phyloP scores from a whole-genome alignment of 208 protist genomes.

The Wallacemonas sp. region DNA sequence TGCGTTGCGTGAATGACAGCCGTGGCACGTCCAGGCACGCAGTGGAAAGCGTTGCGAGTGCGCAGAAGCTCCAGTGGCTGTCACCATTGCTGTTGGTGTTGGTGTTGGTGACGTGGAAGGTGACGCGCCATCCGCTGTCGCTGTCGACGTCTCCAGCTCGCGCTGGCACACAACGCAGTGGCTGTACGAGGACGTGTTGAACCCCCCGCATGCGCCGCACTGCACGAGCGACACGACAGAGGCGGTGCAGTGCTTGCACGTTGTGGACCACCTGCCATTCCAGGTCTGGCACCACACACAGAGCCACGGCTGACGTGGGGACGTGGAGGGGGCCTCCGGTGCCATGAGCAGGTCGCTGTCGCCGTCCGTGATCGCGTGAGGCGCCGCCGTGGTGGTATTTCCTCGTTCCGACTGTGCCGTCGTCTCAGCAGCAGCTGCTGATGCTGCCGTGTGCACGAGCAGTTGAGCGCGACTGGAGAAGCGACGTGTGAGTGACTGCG shows the following conservation, averaged over 20 bases:
- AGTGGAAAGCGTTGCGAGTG: slow-evolving; percentile 28
- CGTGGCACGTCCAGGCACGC: slow-evolving; percentile 67
- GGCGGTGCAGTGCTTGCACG: slow-evolving; percentile 53
- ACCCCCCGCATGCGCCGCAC: slow-evolving; percentile 49
- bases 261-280: slow-evolving; percentile 42
- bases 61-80: not conserved
- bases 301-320: slow-evolving; percentile 47
- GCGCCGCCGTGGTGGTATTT: no score
- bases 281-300: slow-evolving; percentile 59
- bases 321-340: not conserved
- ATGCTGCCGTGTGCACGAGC: no score
- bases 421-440: no score
- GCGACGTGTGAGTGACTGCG: no score
- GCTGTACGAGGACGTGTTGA: slow-evolving; percentile 43
- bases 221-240: slow-evolving; percentile 47
- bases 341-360: no score
- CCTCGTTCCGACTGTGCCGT: no score
- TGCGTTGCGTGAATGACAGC: slow-evolving; percentile 55
- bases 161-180: slow-evolving; percentile 24
- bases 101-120: not conserved
- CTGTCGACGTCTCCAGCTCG: not conserved
- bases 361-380: no score
- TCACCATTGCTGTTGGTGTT: not conserved
- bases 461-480: no score
- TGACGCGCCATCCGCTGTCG: not conserved